Base-by-base conservation (phyloP, 2,329 filamentous ascomycete genomes). In the Zymoseptoria crescenta region DNA sequence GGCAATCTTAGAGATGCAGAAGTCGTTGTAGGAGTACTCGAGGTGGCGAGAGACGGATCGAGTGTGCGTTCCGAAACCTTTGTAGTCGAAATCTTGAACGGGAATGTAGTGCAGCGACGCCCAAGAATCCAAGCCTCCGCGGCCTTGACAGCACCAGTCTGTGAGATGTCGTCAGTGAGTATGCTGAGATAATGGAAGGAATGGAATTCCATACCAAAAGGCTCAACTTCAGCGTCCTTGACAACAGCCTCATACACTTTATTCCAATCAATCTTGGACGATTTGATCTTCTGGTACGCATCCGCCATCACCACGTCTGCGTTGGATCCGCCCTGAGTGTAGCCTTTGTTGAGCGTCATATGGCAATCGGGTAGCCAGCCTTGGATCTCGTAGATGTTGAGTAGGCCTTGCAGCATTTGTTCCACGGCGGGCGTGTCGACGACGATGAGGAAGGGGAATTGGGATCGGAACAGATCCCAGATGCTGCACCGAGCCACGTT, bases 341-440 rank as follows among this genome's bases (percentile, higher is more conserved):
- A 81, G 8, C 87, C 87, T 62, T 88, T 89, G 74, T 62, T 64
- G 20, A 81, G 84, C 85, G 64, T 60, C 64, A 91, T 90, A 41
- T 87, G 82, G 63, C 87, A 90, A 65, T 91, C 88, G 0, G 88
- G 88, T 4, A 91, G 74, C 76, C 84, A 89, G 0, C 88, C 88
- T 64, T 86, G 80, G 60, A 88, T 80, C 79, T 65, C 88, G 80
- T 57, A 89, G 61, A 87, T 82, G 63, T 88, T 86, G 57, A 90
- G 81, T 52, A 88, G 75, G 1, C 85, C 87, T 13, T 86, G 79
- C 50, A 89, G 79, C 59, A 85, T 81, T 65, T 87, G 85, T 67
- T 86, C 83, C 66, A 88, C 84, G 2, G 80, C 78, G 0, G 68
- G 70, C 0, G 87, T 86, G 57, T 87, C 81, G 1, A 89, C 70